phyloP scores from a whole-genome alignment of 805 yeast species.

The Candida andamanensis region DNA sequence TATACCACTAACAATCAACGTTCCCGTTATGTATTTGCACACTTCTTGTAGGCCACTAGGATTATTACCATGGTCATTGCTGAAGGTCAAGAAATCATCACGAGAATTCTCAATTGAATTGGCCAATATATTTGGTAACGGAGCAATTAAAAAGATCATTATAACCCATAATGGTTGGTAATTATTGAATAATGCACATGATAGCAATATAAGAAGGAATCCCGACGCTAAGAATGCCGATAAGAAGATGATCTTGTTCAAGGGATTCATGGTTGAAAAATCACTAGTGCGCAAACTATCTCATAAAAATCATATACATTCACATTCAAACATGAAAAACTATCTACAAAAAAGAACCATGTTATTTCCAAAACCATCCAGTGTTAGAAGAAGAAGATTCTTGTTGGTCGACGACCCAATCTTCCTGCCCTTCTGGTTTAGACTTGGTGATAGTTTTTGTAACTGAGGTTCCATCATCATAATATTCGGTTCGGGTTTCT shows the following conservation, averaged over 20 bases:
- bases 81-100: slow-evolving; percentile 42
- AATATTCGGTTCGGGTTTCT: slow-evolving; percentile 30
- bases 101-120: slow-evolving; percentile 32
- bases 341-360: not conserved
- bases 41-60: slow-evolving; percentile 36
- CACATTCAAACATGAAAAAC: not conserved
- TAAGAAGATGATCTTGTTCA: slow-evolving; percentile 42
- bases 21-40: slow-evolving; percentile 36
- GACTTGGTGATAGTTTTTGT: slow-evolving; percentile 25
- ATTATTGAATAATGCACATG: slow-evolving; percentile 42
- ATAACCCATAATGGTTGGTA: slow-evolving; percentile 41
- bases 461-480: slow-evolving; percentile 32
- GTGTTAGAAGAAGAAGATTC: slow-evolving; percentile 11
- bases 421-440: slow-evolving; percentile 24
- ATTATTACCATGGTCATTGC: slow-evolving; percentile 33
- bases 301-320: not conserved
- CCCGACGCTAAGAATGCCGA: slow-evolving; percentile 44
- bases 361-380: slow-evolving; percentile 23
- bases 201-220: slow-evolving; percentile 36
- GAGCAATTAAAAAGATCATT: slow-evolving; percentile 38
- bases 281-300: not conserved
- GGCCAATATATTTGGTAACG: slow-evolving; percentile 39
- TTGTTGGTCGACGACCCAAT: slow-evolving; percentile 28
- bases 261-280: slow-evolving; percentile 33
- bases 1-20: slow-evolving; percentile 39